Conservation (phyloP, 2,329 filamentous ascomycete species). For the Phialemoniopsis sp. region DNA sequence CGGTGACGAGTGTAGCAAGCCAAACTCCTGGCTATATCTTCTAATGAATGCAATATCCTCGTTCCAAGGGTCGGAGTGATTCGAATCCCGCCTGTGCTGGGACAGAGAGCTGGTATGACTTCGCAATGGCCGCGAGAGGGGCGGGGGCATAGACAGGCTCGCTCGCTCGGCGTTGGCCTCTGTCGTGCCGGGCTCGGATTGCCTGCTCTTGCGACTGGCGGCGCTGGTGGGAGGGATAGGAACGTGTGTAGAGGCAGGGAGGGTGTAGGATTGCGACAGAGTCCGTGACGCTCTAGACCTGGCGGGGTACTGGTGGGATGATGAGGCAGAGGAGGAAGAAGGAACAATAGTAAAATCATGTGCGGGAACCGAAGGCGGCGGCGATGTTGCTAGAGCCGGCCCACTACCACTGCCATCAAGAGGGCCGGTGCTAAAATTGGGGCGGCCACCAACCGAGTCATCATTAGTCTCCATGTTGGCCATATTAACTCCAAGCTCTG, state of each 20-base stretch:
- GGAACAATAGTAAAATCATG: too few species aligned
- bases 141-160: conserved; percentile 62
- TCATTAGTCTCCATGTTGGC: too few species aligned
- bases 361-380: too few species aligned
- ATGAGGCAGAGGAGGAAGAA: neutral
- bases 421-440: too few species aligned
- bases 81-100: conserved; percentile 38
- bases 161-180: conserved; percentile 54
- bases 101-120: conserved; percentile 35
- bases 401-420: too few species aligned
- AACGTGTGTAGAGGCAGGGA: neutral
- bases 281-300: conserved; percentile 15
- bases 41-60: conserved; percentile 20
- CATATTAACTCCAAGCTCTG: too few species aligned
- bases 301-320: neutral
- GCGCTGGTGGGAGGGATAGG: conserved; percentile 12
- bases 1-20: conserved; percentile 5
- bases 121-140: conserved; percentile 34
- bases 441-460: too few species aligned
- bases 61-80: conserved; percentile 32
- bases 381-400: too few species aligned
- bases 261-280: conserved; percentile 15
- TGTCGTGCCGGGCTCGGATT: conserved; percentile 56
- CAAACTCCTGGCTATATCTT: neutral
- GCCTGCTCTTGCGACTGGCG: conserved; percentile 18